Evolutionary conservation across 2,329 filamentous ascomycete genomes (phyloP).

Genomic region (Metarhizium rileyi): DNA sequence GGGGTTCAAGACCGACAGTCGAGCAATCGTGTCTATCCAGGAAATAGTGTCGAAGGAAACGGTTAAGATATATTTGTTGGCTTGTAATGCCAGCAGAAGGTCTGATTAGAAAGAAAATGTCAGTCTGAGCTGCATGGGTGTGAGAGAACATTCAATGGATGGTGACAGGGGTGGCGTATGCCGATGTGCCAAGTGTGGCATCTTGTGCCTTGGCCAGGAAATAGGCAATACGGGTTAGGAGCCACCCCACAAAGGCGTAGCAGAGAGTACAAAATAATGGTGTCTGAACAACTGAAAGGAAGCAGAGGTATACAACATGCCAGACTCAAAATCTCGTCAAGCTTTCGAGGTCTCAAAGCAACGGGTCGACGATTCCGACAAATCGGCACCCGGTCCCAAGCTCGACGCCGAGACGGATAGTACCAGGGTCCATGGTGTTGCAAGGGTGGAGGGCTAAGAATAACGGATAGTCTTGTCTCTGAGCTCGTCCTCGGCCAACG

Average conservation of each 20-base stretch:
- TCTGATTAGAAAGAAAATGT: constrained; percentile 1
- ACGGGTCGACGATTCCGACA: constrained; percentile 2
- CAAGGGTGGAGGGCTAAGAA: constrained; percentile 1
- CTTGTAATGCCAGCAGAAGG: neutral
- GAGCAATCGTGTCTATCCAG: neutral
- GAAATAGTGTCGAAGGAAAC: neutral
- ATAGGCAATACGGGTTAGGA: neutral
- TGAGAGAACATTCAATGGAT: neutral
- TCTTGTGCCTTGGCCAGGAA: neutral
- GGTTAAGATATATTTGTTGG: neutral
- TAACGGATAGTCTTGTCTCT: neutral
- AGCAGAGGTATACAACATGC: neutral
- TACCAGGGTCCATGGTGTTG: constrained; percentile 1
- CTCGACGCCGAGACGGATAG: constrained; percentile 1
- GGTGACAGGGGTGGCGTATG: constrained; percentile 2
- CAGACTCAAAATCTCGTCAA: neutral
- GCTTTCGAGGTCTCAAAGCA: neutral
- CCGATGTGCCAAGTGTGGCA: constrained; percentile 1
- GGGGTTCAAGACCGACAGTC: neutral
- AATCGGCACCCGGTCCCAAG: constrained; percentile 5
- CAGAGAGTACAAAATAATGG: neutral
- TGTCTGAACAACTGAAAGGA: neutral
- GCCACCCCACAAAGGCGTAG: neutral
- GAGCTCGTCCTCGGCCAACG: neutral
- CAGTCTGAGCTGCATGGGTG: constrained; percentile 1